Percentiles rank a stretch among this genome's conserved stretches.
phyloP scores from a whole-genome alignment of 2,329 filamentous ascomycete species.

The Aspergillus versicolor region DNA sequence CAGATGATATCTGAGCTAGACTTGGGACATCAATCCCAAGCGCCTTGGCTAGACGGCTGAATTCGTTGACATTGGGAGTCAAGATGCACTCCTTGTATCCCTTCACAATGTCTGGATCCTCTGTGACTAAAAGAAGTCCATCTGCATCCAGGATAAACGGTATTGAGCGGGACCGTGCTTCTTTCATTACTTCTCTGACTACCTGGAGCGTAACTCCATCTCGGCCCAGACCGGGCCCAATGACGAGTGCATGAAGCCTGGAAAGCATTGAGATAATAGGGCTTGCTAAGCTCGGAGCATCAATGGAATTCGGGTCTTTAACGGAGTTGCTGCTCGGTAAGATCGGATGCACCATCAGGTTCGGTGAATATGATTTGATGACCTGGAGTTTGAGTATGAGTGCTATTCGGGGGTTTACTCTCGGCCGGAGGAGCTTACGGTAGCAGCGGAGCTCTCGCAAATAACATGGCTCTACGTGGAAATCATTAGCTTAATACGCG shows the following conservation, averaged over 20 bases:
- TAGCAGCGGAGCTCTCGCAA: conserved; percentile 82
- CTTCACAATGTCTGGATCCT: conserved; percentile 70
- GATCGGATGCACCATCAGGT: conserved; percentile 96
- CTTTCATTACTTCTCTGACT: conserved; percentile 73
- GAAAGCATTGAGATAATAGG: conserved; percentile 76
- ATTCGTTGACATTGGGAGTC: conserved; percentile 95
- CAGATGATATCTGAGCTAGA: conserved; percentile 38
- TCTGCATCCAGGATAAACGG: conserved; percentile 92
- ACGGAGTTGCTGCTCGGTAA: conserved; percentile 73
- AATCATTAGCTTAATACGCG: conserved; percentile 16
- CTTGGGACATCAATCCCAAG: conserved; percentile 63
- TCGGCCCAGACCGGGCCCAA: conserved; percentile 87
- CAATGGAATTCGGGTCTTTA: conserved; percentile 48
- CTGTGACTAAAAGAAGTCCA: conserved; percentile 75
- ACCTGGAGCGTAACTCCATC: conserved; percentile 89
- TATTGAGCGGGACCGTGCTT: conserved; percentile 68
- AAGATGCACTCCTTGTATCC: conserved; percentile 83
- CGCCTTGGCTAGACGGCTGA: conserved; percentile 74
- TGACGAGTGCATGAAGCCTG: conserved; percentile 86
- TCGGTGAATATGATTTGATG: conserved; percentile 97
- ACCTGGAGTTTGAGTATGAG: conserved; percentile 49
- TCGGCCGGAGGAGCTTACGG: conserved; percentile 33
- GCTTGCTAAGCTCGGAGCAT: conserved; percentile 61
- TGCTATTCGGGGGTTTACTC: not conserved
- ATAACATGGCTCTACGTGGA: conserved; percentile 71